phyloP scores from a whole-genome alignment of 148 eudicot genomes.

The Arbutus unedo region DNA sequence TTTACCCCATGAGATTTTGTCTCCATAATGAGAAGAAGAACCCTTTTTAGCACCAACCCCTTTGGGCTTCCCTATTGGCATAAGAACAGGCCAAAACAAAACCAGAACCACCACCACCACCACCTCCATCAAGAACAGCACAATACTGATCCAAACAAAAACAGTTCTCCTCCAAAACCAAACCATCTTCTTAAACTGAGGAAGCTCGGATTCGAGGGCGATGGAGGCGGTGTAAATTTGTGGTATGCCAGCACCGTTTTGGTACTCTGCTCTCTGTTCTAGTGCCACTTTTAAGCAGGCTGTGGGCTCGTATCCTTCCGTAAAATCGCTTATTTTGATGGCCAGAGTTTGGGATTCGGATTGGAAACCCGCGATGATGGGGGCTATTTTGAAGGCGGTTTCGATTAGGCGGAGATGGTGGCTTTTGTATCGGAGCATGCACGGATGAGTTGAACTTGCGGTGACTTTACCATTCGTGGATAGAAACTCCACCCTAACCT shows the following conservation, averaged over 20 bases:
- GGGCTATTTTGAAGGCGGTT: conserved; percentile 26
- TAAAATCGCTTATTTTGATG: conserved; percentile 21
- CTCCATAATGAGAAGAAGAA: neutral
- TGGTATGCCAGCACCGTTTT: conserved; percentile 37
- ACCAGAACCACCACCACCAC: conserved; percentile 19
- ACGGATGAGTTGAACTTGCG: conserved; percentile 34
- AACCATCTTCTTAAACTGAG: conserved; percentile 27
- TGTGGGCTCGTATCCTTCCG: conserved; percentile 32
- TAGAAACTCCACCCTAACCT: conserved; percentile 43
- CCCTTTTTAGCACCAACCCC: neutral
- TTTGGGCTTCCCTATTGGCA: conserved; percentile 16
- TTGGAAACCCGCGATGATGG: conserved; percentile 34
- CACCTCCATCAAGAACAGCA: conserved; percentile 27
- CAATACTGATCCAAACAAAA: conserved; percentile 35
- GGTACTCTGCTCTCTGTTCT: conserved; percentile 40
- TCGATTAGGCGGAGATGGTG: conserved; percentile 21
- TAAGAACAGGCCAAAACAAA: conserved; percentile 24
- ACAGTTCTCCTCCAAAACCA: conserved; percentile 45
- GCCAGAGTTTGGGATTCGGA: conserved; percentile 34
- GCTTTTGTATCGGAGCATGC: conserved; percentile 41
- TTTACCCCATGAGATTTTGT: conserved; percentile 18
- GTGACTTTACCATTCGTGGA: conserved; percentile 27
- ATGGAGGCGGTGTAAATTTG: conserved; percentile 36
- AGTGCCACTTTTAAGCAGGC: conserved; percentile 34
- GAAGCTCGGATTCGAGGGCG: conserved; percentile 32